A percentile compares a stretch with the other conserved stretches of the same genome.
phyloP scores from a whole-genome alignment of 2,329 filamentous ascomycete species.

The Hypoxylon sp. region DNA sequence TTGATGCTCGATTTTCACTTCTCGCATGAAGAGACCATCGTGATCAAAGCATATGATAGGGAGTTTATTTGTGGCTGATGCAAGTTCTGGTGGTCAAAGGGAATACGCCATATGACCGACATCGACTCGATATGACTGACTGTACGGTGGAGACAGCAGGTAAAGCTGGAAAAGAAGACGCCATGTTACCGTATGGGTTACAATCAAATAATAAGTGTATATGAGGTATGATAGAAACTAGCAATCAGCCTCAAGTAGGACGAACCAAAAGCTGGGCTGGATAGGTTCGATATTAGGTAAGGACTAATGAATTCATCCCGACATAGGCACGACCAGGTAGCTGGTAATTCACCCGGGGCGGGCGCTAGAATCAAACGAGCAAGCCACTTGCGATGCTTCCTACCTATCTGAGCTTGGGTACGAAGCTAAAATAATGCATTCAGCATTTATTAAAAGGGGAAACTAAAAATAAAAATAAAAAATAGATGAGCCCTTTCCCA shows the following conservation, averaged over 20 bases:
- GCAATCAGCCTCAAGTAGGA: constrained; percentile 8
- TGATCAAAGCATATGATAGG: not conserved
- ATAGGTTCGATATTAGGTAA: constrained; percentile 5
- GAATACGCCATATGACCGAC: not conserved
- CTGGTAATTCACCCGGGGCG: constrained; percentile 2
- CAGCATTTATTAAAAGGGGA: not conserved
- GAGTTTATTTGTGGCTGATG: constrained; percentile 1
- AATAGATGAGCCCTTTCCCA: constrained; percentile 4
- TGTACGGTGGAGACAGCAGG: not conserved
- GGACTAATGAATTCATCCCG: constrained; percentile 5
- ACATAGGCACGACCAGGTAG: not conserved
- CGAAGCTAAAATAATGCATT: constrained; percentile 24
- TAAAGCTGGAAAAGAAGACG: not conserved
- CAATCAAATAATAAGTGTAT: not conserved
- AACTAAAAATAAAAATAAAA: constrained; percentile 18
- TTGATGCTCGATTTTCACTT: not conserved
- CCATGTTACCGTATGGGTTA: not conserved
- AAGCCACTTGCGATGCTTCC: constrained; percentile 9
- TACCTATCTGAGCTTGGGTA: constrained; percentile 37
- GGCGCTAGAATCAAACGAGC: constrained; percentile 35
- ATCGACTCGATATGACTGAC: not conserved
- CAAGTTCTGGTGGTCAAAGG: not conserved
- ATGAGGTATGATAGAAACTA: not conserved
- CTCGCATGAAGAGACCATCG: constrained; percentile 1
- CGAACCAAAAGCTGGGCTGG: constrained; percentile 9